Percentiles rank a stretch among this genome's conserved stretches.
Conservation (phyloP, 306 rosid genomes). For the Rosa chinensis region DNA sequence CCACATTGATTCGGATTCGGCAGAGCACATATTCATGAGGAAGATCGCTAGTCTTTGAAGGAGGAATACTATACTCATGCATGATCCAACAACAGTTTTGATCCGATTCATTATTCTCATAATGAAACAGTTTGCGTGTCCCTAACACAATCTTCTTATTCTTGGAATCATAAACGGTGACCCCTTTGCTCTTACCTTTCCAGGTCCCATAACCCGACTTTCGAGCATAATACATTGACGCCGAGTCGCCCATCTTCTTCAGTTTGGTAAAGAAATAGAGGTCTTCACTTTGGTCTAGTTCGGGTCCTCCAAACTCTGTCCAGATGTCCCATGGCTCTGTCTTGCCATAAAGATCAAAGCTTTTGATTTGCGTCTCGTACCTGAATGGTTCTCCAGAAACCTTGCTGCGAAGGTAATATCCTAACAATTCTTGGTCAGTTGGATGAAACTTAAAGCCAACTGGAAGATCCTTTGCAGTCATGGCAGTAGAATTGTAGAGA, state of each 20-base stretch:
- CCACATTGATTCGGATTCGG: neutral
- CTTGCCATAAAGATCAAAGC: neutral
- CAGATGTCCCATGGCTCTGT: slow-evolving; percentile 1
- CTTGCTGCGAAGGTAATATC: neutral
- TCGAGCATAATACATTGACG: neutral
- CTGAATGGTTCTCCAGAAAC: neutral
- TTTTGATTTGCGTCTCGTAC: neutral
- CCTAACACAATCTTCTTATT: neutral
- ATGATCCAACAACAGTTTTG: neutral
- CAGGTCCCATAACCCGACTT: neutral
- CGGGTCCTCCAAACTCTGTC: neutral
- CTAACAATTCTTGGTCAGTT: neutral
- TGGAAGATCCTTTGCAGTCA: neutral
- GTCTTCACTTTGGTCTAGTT: neutral
- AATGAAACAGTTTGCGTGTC: neutral
- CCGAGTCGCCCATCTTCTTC: neutral
- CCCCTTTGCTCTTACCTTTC: no score
- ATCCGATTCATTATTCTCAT: neutral
- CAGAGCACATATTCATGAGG: neutral
- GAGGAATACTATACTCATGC: neutral
- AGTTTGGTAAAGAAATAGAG: neutral
- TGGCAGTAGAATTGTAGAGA: neutral
- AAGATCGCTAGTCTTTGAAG: neutral
- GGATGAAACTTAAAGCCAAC: neutral
- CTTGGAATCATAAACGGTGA: neutral